Conservation (phyloP, 306 rosid genomes). For the Trifolium dubium region DNA sequence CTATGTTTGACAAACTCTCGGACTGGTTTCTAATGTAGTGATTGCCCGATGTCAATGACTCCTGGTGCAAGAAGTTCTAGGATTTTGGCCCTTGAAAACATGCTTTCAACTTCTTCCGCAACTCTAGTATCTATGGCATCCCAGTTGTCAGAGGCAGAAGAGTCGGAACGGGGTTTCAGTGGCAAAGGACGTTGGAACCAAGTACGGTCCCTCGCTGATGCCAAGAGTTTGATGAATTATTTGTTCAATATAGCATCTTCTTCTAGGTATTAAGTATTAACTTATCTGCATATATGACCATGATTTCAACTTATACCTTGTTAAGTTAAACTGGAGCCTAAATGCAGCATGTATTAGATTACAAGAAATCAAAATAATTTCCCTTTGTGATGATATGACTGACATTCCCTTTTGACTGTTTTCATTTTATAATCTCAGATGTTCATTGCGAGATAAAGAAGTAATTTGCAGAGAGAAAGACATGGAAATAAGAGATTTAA, state of each 20-base stretch:
- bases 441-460: conserved; percentile 74
- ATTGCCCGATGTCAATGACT: conserved; percentile 64
- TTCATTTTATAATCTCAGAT: conserved; percentile 46
- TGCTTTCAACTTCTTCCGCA: conserved; percentile 86
- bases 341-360: not conserved
- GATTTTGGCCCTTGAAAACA: conserved; percentile 85
- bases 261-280: conserved; percentile 75
- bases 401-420: conserved; percentile 26
- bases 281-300: conserved; percentile 26
- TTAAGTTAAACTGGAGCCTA: not conserved
- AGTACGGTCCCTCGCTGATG: conserved; percentile 80
- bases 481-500: conserved; percentile 75
- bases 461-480: conserved; percentile 72
- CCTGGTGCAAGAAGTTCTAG: conserved; percentile 92
- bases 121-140: conserved; percentile 91
- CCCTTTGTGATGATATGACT: conserved; percentile 10
- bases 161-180: conserved; percentile 78
- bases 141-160: conserved; percentile 95
- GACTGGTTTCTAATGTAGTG: conserved; percentile 54
- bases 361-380: conserved; percentile 2
- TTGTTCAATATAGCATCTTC: conserved; percentile 86
- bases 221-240: conserved; percentile 85
- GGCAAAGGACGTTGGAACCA: conserved; percentile 97
- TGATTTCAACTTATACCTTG: not conserved
- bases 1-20: conserved; percentile 28